Conservation (phyloP, 257 asterid species). For the Capsicum chinense region DNA sequence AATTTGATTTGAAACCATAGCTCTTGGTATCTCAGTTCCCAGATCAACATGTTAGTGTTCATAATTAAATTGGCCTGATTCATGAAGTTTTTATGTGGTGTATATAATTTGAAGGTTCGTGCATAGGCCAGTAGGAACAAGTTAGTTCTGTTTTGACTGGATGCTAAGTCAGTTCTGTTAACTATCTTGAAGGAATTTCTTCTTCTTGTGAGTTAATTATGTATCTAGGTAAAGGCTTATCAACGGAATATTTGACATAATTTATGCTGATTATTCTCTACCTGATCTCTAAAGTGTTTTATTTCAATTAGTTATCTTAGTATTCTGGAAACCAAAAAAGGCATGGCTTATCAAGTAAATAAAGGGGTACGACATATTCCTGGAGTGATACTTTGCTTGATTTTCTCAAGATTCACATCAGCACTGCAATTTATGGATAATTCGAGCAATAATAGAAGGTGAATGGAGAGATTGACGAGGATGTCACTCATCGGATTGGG, state of each 20-base stretch:
- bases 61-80: neutral
- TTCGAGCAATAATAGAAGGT: slow-evolving; percentile 4
- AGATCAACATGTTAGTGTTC: slow-evolving; percentile 14
- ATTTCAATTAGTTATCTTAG: neutral
- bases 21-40: slow-evolving; percentile 3
- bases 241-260: neutral
- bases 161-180: neutral
- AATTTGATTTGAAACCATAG: neutral
- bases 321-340: slow-evolving; percentile 8
- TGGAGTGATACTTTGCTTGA: neutral
- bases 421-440: neutral
- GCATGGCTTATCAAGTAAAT: neutral
- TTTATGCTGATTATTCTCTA: neutral
- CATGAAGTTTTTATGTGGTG: neutral
- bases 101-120: neutral
- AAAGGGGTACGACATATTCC: slow-evolving; percentile 1
- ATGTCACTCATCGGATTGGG: no score
- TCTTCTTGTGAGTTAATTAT: neutral
- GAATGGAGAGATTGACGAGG: neutral
- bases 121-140: neutral
- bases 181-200: slow-evolving; percentile 8
- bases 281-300: neutral
- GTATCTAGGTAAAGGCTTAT: neutral
- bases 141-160: neutral
- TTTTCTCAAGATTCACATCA: slow-evolving; percentile 7